These are phyloP conservation scores for Phalaenopsis hybrid DNA, from an alignment of 116 monocot genomes.

Conservation along the genomic window DNA sequence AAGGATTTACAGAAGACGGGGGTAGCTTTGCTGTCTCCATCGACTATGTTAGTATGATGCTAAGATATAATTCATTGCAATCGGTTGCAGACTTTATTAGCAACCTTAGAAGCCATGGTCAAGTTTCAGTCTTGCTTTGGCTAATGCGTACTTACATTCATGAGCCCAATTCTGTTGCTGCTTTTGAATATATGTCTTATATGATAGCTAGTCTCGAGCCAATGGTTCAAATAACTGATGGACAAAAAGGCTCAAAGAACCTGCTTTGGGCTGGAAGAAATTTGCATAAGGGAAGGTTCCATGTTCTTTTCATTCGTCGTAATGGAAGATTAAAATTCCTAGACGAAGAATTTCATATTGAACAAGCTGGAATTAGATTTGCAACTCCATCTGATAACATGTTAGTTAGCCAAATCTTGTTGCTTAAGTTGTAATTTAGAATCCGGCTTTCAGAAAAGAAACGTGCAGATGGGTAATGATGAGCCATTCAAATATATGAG, in stretches of 20 bases:
- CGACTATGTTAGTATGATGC: too few species aligned
- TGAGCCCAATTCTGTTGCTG: constrained; percentile 42
- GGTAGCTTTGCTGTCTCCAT: too few species aligned
- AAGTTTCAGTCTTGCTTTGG: constrained; percentile 79
- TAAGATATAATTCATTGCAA: too few species aligned
- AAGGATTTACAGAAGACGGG: too few species aligned
- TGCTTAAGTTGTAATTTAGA: constrained; percentile 95
- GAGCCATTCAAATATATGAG: constrained; percentile 65
- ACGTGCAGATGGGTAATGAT: constrained; percentile 35
- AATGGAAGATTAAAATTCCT: constrained; percentile 85
- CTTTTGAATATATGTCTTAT: constrained; percentile 74
- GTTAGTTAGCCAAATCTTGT: constrained; percentile 32
- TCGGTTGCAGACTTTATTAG: too few species aligned
- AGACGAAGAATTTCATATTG: constrained; percentile 63
- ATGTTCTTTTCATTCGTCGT: constrained; percentile 62
- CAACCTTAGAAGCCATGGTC: constrained; percentile 14
- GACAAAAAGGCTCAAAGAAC: constrained; percentile 27
- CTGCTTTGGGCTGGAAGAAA: constrained; percentile 44
- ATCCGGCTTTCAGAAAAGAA: constrained; percentile 86
- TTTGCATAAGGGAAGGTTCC: constrained; percentile 46
- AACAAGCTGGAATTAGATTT: constrained; percentile 49
- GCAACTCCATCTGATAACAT: constrained; percentile 33
- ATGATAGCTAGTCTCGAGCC: constrained; percentile 75
- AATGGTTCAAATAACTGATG: constrained; percentile 19
- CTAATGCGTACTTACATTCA: constrained; percentile 85